These are phyloP conservation scores for Microdochium nivale DNA, from an alignment of 2,329 filamentous ascomycete species.

Conservation along the genomic window DNA sequence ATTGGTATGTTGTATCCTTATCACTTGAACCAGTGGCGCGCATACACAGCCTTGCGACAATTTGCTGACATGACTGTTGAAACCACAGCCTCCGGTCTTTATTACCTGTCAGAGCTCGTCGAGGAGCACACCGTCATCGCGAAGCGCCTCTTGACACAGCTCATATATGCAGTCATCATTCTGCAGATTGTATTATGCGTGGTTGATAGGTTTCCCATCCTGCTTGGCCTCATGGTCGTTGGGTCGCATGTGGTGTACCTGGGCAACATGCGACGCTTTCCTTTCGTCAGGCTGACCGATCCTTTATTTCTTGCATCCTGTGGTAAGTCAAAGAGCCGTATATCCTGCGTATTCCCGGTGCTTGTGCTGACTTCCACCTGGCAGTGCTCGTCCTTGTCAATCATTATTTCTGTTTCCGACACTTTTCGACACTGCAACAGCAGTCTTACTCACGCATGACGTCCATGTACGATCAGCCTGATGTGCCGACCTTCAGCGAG, in stretches of 20 bases:
- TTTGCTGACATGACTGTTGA: not conserved
- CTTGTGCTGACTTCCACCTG: conserved; percentile 10
- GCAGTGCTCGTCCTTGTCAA: conserved; percentile 75
- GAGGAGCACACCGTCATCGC: conserved; percentile 94
- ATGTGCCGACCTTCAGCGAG: conserved; percentile 79
- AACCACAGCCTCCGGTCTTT: conserved; percentile 76
- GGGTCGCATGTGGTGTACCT: conserved; percentile 77
- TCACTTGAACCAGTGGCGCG: too few species aligned
- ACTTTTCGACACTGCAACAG: conserved; percentile 66
- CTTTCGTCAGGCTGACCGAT: conserved; percentile 76
- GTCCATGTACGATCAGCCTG: conserved; percentile 52
- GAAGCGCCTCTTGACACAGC: conserved; percentile 72
- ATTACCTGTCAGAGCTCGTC: conserved; percentile 95
- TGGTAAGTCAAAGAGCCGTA: conserved; percentile 38
- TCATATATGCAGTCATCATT: conserved; percentile 76
- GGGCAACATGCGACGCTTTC: conserved; percentile 70
- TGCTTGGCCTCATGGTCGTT: conserved; percentile 66
- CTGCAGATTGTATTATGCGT: conserved; percentile 68
- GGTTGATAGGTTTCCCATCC: conserved; percentile 78
- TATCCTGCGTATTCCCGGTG: not conserved
- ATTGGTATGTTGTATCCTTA: conserved; percentile 54
- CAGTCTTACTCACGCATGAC: conserved; percentile 47
- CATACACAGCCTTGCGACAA: not conserved
- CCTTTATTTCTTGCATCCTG: conserved; percentile 82
- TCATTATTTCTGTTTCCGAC: conserved; percentile 91